Conservation (phyloP, 1,139 yeast genomes). For the Kurtzmaniella quercitrusa region DNA sequence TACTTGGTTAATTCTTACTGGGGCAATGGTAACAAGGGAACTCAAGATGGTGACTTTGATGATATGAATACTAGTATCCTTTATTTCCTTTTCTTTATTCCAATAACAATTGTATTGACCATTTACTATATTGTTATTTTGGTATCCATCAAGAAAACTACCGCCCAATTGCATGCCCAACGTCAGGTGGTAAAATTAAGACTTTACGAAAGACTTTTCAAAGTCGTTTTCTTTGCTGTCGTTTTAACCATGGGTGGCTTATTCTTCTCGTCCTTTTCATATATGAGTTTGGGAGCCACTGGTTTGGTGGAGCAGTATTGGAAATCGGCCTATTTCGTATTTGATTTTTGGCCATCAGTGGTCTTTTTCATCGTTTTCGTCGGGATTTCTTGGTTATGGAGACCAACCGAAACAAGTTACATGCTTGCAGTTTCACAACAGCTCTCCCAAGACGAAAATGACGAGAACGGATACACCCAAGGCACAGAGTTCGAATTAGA, state of each 20-base stretch:
- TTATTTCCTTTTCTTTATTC: slow-evolving; percentile 51
- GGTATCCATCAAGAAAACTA: slow-evolving; percentile 69
- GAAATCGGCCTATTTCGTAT: slow-evolving; percentile 84
- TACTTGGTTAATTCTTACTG: slow-evolving; percentile 69
- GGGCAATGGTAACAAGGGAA: slow-evolving; percentile 39
- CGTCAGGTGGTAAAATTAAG: slow-evolving; percentile 87
- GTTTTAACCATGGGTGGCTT: slow-evolving; percentile 53
- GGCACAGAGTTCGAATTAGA: slow-evolving; percentile 69
- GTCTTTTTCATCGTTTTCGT: slow-evolving; percentile 82
- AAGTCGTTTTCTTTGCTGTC: slow-evolving; percentile 66
- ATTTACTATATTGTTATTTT: slow-evolving; percentile 74
- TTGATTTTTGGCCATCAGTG: slow-evolving; percentile 94
- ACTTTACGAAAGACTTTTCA: slow-evolving; percentile 78
- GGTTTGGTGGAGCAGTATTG: slow-evolving; percentile 84
- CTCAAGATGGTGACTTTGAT: slow-evolving; percentile 11
- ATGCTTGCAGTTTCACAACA: slow-evolving; percentile 95
- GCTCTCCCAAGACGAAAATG: slow-evolving; percentile 64
- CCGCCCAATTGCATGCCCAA: slow-evolving; percentile 70
- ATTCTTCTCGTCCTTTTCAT: slow-evolving; percentile 64
- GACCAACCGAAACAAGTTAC: slow-evolving; percentile 94
- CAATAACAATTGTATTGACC: slow-evolving; percentile 67
- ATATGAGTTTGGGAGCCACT: slow-evolving; percentile 68
- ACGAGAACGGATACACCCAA: slow-evolving; percentile 37
- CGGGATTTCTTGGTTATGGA: slow-evolving; percentile 88
- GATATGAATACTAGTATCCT: slow-evolving; percentile 11